phyloP scores from a whole-genome alignment of 73 alveolate genomes.

The Diophrys sp. region DNA sequence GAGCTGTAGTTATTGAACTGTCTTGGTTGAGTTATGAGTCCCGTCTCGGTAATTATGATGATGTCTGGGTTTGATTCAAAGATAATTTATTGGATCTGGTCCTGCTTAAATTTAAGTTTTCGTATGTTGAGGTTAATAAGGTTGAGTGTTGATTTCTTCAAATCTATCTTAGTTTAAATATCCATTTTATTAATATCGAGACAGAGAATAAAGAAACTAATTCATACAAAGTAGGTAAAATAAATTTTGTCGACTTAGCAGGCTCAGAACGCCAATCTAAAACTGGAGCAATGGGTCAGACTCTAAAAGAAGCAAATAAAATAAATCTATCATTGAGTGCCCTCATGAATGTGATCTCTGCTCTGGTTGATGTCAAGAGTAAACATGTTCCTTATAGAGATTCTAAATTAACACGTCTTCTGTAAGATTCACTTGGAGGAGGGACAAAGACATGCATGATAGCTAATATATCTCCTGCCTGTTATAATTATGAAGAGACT shows the following conservation, averaged over 20 bases:
- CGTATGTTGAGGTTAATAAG: no score
- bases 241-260: constrained; percentile 89
- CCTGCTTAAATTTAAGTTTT: no score
- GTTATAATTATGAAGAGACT: no score
- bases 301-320: constrained; percentile 82
- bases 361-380: constrained; percentile 91
- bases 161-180: no score
- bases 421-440: constrained; percentile 86
- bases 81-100: no score
- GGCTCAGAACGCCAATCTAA: constrained; percentile 88
- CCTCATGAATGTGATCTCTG: constrained; percentile 90
- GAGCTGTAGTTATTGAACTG: no score
- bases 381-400: no score
- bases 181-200: no score
- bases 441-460: constrained; percentile 81
- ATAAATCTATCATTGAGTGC: constrained; percentile 86
- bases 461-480: constrained; percentile 82
- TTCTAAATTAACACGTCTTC: constrained; percentile 89
- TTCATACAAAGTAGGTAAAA: constrained; percentile 63
- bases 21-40: no score
- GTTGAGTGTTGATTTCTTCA: no score
- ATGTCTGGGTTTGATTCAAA: no score
- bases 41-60: no score
- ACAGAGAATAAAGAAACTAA: constrained; percentile 27
- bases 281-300: constrained; percentile 85